These are phyloP conservation scores for Colletotrichum sp. DNA, from an alignment of 2,329 filamentous ascomycete species.

Conservation along the genomic window DNA sequence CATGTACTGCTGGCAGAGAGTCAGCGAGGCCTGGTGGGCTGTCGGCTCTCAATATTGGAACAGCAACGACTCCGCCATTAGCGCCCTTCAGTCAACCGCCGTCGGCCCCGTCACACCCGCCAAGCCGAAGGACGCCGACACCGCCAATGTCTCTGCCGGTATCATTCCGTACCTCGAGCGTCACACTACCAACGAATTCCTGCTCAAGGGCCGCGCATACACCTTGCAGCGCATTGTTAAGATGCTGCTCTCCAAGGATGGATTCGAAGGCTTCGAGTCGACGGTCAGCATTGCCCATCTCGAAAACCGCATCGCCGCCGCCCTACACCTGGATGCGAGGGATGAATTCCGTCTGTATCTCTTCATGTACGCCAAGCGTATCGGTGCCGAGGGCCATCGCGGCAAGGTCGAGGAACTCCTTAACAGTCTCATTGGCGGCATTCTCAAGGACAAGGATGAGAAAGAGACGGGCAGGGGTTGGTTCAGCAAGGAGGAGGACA, in stretches of 20 bases:
- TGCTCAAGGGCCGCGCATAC: constrained; percentile 90
- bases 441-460: constrained; percentile 61
- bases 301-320: constrained; percentile 92
- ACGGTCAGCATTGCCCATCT: constrained; percentile 92
- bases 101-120: constrained; percentile 61
- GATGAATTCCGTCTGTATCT: constrained; percentile 95
- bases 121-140: constrained; percentile 49
- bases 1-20: constrained; percentile 90
- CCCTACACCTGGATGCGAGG: constrained; percentile 80
- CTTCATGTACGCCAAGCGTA: constrained; percentile 97
- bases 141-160: constrained; percentile 78
- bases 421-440: constrained; percentile 79
- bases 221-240: constrained; percentile 93
- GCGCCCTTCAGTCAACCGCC: constrained; percentile 76
- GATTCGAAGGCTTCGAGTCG: constrained; percentile 90
- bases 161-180: constrained; percentile 93
- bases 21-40: constrained; percentile 99
- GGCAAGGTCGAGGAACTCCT: constrained; percentile 93
- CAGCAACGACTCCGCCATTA: constrained; percentile 88
- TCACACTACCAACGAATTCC: constrained; percentile 90
- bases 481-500: constrained; percentile 70
- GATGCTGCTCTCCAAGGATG: constrained; percentile 83
- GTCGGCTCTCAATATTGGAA: constrained; percentile 99
- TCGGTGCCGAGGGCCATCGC: constrained; percentile 87
- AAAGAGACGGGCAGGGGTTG: constrained; percentile 60